Evolutionary conservation across 139 green algal species (phyloP).

Genomic region (Ettlia oleoabundans): DNA sequence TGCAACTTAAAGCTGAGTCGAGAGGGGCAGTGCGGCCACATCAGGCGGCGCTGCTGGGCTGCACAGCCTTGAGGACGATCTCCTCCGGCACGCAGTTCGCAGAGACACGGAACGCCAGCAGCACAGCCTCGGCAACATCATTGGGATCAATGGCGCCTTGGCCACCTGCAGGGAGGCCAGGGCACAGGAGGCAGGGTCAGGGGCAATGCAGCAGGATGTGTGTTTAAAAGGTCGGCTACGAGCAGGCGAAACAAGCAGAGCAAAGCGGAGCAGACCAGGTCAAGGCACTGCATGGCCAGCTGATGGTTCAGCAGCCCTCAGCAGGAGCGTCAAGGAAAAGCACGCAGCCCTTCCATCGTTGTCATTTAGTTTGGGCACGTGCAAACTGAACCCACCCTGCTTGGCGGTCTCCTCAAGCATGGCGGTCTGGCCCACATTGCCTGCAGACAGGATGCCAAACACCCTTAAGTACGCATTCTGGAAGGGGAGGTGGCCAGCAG

Average conservation of each 20-base stretch:
- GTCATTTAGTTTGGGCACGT: no score
- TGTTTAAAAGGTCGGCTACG: background rate
- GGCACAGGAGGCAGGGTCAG: no score
- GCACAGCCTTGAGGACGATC: constrained; percentile 11
- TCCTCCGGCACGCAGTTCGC: constrained; percentile 40
- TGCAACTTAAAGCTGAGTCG: no score
- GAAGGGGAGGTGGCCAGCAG: no score
- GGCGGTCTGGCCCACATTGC: constrained; percentile 16
- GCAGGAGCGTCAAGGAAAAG: no score
- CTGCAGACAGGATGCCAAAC: no score
- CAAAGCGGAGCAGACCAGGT: background rate
- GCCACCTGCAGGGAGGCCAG: constrained; percentile 32
- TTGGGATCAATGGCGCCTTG: constrained; percentile 32
- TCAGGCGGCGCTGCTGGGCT: background rate
- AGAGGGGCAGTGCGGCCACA: no score
- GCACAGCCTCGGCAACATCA: constrained; percentile 25
- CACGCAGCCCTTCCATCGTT: no score
- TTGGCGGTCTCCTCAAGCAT: constrained; percentile 38
- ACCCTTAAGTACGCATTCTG: no score
- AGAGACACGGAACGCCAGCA: constrained; percentile 33
- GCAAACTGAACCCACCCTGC: constrained; percentile 31
- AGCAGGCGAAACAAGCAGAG: background rate
- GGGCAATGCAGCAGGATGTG: no score
- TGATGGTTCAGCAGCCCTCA: no score
- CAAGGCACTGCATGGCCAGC: no score